These are phyloP conservation scores for Boletellus emodensis DNA, from an alignment of 768 basidiomycete species.

Conservation along the genomic window DNA sequence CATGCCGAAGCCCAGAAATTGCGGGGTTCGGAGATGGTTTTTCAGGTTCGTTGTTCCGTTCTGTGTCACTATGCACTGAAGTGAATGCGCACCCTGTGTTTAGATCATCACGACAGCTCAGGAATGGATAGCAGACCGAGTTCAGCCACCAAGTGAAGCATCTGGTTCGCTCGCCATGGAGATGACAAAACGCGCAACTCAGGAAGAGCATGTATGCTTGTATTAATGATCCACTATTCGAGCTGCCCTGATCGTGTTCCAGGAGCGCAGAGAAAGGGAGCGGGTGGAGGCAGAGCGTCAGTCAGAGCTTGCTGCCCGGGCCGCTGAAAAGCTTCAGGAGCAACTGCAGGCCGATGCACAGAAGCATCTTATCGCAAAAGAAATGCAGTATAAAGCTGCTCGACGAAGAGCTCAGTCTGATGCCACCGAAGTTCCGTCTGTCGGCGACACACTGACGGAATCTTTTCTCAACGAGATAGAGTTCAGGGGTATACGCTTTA, in stretches of 20 bases:
- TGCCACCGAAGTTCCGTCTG: slow-evolving; percentile 57
- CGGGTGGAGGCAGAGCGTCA: slow-evolving; percentile 52
- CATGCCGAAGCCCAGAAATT: slow-evolving; percentile 61
- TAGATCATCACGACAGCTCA: slow-evolving; percentile 66
- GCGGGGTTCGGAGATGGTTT: slow-evolving; percentile 73
- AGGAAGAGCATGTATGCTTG: slow-evolving; percentile 57
- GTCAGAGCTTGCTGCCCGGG: slow-evolving; percentile 46
- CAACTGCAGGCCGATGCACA: slow-evolving; percentile 65
- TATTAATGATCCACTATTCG: not conserved
- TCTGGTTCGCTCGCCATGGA: slow-evolving; percentile 71
- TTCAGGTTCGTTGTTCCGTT: slow-evolving; percentile 48
- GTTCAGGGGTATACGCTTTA: slow-evolving; percentile 57
- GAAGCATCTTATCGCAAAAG: slow-evolving; percentile 43
- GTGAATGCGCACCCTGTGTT: not conserved
- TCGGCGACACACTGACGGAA: slow-evolving; percentile 53
- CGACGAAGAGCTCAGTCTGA: slow-evolving; percentile 67
- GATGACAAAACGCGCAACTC: slow-evolving; percentile 70
- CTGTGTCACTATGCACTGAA: not conserved
- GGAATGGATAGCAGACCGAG: slow-evolving; percentile 63
- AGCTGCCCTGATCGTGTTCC: not conserved
- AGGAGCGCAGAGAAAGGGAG: slow-evolving; percentile 54
- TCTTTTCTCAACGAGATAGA: slow-evolving; percentile 55
- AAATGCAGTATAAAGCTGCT: slow-evolving; percentile 47
- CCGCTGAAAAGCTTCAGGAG: slow-evolving; percentile 58
- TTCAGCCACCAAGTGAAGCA: slow-evolving; percentile 54